A percentile compares a stretch with the other conserved stretches of the same genome.
phyloP scores from a whole-genome alignment of 345 rosid genomes.

The Hibiscus trionum region DNA sequence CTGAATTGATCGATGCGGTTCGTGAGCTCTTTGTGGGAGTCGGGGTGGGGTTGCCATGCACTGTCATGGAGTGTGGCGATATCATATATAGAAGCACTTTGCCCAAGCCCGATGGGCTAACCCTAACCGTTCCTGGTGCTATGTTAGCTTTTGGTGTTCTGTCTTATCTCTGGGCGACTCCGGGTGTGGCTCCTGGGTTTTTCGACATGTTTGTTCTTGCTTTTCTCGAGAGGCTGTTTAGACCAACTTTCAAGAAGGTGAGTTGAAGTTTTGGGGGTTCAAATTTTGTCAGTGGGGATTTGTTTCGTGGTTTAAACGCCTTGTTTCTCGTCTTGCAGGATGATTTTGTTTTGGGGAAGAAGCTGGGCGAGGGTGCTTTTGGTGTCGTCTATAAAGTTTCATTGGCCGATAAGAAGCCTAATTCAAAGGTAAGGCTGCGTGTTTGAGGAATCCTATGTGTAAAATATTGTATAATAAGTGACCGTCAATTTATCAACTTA shows the following conservation, averaged over 20 bases:
- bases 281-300: neutral
- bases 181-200: conserved; percentile 98
- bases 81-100: conserved; percentile 88
- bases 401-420: conserved; percentile 49
- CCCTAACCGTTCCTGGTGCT: conserved; percentile 75
- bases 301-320: conserved; percentile 4
- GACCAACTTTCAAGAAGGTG: conserved; percentile 75
- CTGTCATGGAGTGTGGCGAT: conserved; percentile 97
- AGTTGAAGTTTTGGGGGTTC: neutral
- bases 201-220: conserved; percentile 96
- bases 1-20: conserved; percentile 48
- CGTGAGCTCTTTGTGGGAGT: conserved; percentile 78
- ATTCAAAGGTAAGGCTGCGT: conserved; percentile 45
- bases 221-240: conserved; percentile 72
- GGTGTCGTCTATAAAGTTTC: conserved; percentile 83
- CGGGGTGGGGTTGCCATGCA: conserved; percentile 95
- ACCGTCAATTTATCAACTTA: neutral
- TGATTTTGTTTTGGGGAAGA: conserved; percentile 90
- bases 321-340: conserved; percentile 46
- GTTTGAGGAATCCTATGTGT: neutral
- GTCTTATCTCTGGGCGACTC: conserved; percentile 97
- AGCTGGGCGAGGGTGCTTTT: conserved; percentile 94
- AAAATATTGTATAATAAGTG: too few relatives aligned
- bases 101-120: conserved; percentile 69
- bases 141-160: conserved; percentile 67